Evolutionary conservation across 2,329 filamentous ascomycete genomes (phyloP), one percentile per base, ranked within the genome.

Genomic region (Phymatotrichopsis omnivora): DNA sequence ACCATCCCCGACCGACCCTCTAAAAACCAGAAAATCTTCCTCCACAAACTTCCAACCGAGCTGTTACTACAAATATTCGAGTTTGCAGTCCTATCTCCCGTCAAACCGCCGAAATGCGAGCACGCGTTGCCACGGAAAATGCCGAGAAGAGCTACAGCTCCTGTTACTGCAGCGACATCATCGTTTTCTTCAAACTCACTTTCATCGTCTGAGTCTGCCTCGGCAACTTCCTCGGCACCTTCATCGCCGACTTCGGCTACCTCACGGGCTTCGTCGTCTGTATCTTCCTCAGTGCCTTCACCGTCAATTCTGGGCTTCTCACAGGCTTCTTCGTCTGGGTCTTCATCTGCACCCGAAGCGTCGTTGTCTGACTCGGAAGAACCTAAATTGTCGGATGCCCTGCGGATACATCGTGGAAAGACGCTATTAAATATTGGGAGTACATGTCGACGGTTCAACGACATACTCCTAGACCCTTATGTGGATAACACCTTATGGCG

Each of bases 401-500:
- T 54, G 16, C 46, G 52, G 20, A 41, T 53, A 20, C 49, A 49
- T 35, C 35, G 52, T 17, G 49, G 47, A 14, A 49, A 49, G 29
- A 54, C 51, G 11, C 20, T 54, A 2, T 32, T 49, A 1, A 45
- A 42, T 28, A 49, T 55, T 20, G 39, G 38, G n/a, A 40, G 42
- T 5, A 58, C 56, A 5, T 57, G 55, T 29, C 49, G 47, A 11
- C 42, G 36, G 14, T 52, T 57, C 17, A 48, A 51, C 8, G 35
- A 50, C 6, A 45, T 58, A 6, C 34, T 58, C 8, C 19, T 43
- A 36, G 53, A 57, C 27, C 46, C 30, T 23, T 52, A 44, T 30
- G 35, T 47, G 11, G 56, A 58, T 22, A 44, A 52, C 7, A 54
- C 38, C 10, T 56, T 58, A 30, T 58, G 56, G 56, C 44, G 44